Percentiles rank a stretch among this genome's conserved stretches.
Conservation (phyloP, 2,329 filamentous ascomycete genomes). For the Lasiodiplodia citricola region DNA sequence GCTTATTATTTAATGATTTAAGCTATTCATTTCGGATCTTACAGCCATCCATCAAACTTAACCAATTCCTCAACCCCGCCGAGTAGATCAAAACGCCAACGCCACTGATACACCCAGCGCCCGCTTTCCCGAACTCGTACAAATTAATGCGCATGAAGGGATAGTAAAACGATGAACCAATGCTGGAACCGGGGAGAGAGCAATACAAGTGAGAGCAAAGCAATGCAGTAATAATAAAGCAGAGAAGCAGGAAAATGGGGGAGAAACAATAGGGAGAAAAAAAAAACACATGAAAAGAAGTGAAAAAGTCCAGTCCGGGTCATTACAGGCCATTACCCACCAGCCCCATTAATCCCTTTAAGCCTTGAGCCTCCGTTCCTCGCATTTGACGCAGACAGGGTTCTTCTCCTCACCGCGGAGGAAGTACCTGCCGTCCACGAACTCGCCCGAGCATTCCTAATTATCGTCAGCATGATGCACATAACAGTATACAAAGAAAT, state of each 20-base stretch:
- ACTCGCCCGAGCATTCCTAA: constrained; percentile 64
- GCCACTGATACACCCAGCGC: not conserved
- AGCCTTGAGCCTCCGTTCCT: constrained; percentile 66
- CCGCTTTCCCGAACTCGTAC: not conserved
- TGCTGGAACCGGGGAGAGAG: not conserved
- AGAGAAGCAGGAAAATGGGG: not conserved
- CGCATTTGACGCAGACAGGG: constrained; percentile 67
- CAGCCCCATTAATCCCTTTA: constrained; percentile 33
- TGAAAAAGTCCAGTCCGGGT: not conserved
- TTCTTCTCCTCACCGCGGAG: constrained; percentile 63
- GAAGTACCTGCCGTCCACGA: constrained; percentile 68
- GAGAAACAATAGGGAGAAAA: not conserved
- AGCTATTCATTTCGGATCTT: not conserved
- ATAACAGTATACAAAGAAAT: not conserved
- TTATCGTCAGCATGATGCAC: not conserved
- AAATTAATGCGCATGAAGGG: not conserved
- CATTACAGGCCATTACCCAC: not conserved
- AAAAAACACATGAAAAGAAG: constrained; percentile 6
- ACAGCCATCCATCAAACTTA: not conserved
- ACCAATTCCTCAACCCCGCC: not conserved
- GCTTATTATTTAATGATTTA: not conserved
- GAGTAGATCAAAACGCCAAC: not conserved
- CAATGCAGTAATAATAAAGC: constrained; percentile 6
- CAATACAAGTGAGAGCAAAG: not conserved
- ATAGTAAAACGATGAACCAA: not conserved